A percentile compares a stretch with the other conserved stretches of the same genome.
Conservation (phyloP, 2,329 filamentous ascomycete species). For the Cyphellophora attinorum region DNA sequence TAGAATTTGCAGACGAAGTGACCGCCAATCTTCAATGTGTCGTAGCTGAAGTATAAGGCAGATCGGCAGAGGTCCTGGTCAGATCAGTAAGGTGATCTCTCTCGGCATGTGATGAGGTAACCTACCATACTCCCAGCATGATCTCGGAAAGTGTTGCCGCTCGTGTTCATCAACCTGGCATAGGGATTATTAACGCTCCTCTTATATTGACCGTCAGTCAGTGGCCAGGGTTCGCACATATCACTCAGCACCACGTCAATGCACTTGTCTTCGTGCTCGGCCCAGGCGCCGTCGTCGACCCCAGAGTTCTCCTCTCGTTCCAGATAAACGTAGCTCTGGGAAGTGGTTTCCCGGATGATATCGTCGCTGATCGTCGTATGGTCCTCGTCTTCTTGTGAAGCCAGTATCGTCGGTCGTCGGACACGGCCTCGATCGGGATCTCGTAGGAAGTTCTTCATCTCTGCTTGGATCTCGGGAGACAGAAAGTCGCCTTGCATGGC, state of each 20-base stretch:
- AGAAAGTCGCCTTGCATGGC: constrained; percentile 94
- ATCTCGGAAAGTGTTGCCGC: constrained; percentile 74
- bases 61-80: constrained; percentile 77
- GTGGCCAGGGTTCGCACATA: constrained; percentile 96
- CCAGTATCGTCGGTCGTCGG: constrained; percentile 23
- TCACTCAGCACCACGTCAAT: constrained; percentile 95
- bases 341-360: not conserved
- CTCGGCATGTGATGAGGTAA: not conserved
- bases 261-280: constrained; percentile 39
- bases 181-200: constrained; percentile 93
- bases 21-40: constrained; percentile 71
- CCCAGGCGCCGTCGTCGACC: constrained; percentile 17
- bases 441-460: constrained; percentile 67
- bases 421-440: constrained; percentile 52
- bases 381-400: constrained; percentile 11
- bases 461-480: constrained; percentile 59
- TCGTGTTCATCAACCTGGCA: constrained; percentile 99
- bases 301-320: constrained; percentile 34
- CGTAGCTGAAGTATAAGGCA: constrained; percentile 73
- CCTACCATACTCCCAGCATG: constrained; percentile 91
- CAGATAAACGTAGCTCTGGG: constrained; percentile 54
- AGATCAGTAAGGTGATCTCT: not conserved
- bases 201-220: constrained; percentile 67
- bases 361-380: not conserved
- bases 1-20: constrained; percentile 98